Evolutionary conservation across 495 filamentous ascomycete genomes (phyloP), one percentile per base, ranked within the genome.

Genomic region (Penicillium cinerascens): DNA sequence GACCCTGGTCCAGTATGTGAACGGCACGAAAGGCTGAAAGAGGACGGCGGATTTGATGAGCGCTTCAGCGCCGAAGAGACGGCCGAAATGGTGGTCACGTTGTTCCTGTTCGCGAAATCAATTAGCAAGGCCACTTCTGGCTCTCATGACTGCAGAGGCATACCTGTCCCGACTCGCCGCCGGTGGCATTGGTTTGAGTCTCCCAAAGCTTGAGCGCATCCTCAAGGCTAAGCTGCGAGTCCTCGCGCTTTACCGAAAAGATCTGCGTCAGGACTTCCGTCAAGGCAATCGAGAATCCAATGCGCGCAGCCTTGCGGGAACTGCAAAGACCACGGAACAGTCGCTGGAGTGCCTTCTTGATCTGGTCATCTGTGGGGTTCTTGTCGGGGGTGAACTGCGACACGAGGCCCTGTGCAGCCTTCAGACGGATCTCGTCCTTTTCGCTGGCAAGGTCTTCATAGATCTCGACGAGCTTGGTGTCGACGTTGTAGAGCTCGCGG

Each of bases 261-360:
- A 88, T 61, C 60, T 86, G 82, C 1, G 77, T 74, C 36, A 95
- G 64, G 49, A 95, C 74, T 69, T 97, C 92, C 0, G 91, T 88
- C 56, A 97, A 69, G 2, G 92, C 91, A 50, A 96, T 75, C 35
- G 89, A 95, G 64, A 93, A 97, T n/a, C 93, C 93, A 49, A 92
- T 70, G 22, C 93, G 79, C 26, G 92, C 90, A 13, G 88, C 91
- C 72, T 96, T 95, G 20, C 89, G 82, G 40, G 91, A 87, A 63
- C 91, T 96, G 48, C 91, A 89, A 22, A 98, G 81, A 35, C 93
- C 93, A 41, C 88, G 83, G 60, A 96, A 88, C 13, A 98, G 77
- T 27, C 91, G 76, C 53, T 72, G 73, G 33, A 87, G 61, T 0
- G 64, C 60, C 55, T 76, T 75, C 47, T 67, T 58, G 27, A 79